phyloP scores from a whole-genome alignment of 805 yeast species.

The Cephaloascus fragrans region DNA sequence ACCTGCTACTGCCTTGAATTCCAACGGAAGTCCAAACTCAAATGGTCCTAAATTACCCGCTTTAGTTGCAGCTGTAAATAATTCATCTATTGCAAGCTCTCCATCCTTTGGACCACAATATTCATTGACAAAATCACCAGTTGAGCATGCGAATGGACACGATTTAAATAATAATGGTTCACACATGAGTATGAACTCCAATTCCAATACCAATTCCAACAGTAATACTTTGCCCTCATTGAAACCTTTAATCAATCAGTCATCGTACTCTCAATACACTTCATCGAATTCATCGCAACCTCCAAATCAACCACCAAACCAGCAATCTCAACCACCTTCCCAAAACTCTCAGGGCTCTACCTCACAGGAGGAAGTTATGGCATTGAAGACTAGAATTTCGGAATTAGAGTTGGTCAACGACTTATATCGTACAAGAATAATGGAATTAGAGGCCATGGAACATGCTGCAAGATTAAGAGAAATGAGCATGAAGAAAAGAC shows the following conservation, averaged over 20 bases:
- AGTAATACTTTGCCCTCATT: slow-evolving; percentile 4
- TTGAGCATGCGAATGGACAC: slow-evolving; percentile 1
- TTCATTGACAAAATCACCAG: slow-evolving; percentile 7
- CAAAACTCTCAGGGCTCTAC: slow-evolving; percentile 2
- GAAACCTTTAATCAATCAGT: slow-evolving; percentile 6
- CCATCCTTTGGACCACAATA: slow-evolving; percentile 18
- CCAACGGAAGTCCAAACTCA: slow-evolving; percentile 11
- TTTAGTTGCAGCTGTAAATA: slow-evolving; percentile 5
- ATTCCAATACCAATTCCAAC: too few species aligned
- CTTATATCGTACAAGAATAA: slow-evolving; percentile 70
- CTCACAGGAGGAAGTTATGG: slow-evolving; percentile 16
- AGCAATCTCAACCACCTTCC: slow-evolving; percentile 4
- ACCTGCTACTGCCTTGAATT: slow-evolving; percentile 17
- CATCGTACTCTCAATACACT: slow-evolving; percentile 8
- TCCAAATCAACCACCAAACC: neutral
- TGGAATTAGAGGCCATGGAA: slow-evolving; percentile 70
- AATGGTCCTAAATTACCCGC: slow-evolving; percentile 12
- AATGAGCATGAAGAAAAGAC: slow-evolving; percentile 32
- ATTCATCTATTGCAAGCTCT: slow-evolving; percentile 5
- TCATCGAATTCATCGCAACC: slow-evolving; percentile 2
- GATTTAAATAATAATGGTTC: neutral
- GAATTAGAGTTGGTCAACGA: slow-evolving; percentile 91
- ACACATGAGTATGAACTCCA: too few species aligned
- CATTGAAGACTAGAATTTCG: slow-evolving; percentile 64
- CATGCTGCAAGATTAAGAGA: slow-evolving; percentile 44